A percentile compares a stretch with the other conserved stretches of the same genome.
Evolutionary conservation across 2,329 filamentous ascomycete genomes (phyloP).

Genomic region (Neopestalotiopsis clavispora): DNA sequence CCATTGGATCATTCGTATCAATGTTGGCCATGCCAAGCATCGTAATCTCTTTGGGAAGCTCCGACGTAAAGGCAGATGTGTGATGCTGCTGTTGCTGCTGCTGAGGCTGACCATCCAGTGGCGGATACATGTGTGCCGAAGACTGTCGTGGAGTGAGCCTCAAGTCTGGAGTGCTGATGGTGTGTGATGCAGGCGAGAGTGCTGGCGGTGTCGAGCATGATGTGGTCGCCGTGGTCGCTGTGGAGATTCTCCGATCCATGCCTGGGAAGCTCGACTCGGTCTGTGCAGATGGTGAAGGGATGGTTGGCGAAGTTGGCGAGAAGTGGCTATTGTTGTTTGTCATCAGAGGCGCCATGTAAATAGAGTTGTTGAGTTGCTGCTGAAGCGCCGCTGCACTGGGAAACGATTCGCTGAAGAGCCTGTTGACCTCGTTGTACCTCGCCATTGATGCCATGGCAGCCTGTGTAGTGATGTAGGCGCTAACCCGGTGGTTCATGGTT

Average conservation of each 20-base stretch:
- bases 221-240: slow-evolving; percentile 21
- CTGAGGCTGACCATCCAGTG: slow-evolving; percentile 29
- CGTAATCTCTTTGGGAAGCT: slow-evolving; percentile 47
- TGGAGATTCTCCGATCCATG: slow-evolving; percentile 24
- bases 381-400: slow-evolving; percentile 41
- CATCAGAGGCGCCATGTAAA: slow-evolving; percentile 33
- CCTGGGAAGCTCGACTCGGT: neutral
- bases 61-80: slow-evolving; percentile 45
- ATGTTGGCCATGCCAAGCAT: slow-evolving; percentile 40
- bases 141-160: slow-evolving; percentile 31
- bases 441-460: slow-evolving; percentile 49
- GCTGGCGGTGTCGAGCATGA: slow-evolving; percentile 31
- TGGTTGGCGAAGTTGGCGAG: slow-evolving; percentile 21
- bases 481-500: slow-evolving; percentile 66
- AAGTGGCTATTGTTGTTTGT: slow-evolving; percentile 21
- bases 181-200: slow-evolving; percentile 30
- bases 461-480: slow-evolving; percentile 49
- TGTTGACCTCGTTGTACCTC: slow-evolving; percentile 51
- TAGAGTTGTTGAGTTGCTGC: slow-evolving; percentile 33
- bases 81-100: slow-evolving; percentile 30
- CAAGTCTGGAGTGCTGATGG: slow-evolving; percentile 26
- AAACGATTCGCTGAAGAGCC: slow-evolving; percentile 51
- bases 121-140: slow-evolving; percentile 30
- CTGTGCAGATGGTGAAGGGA: slow-evolving; percentile 22
- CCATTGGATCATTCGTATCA: slow-evolving; percentile 37